Evolutionary conservation across 208 protist genomes (phyloP).

Genomic region (Trypanosomatidae sp.): DNA sequence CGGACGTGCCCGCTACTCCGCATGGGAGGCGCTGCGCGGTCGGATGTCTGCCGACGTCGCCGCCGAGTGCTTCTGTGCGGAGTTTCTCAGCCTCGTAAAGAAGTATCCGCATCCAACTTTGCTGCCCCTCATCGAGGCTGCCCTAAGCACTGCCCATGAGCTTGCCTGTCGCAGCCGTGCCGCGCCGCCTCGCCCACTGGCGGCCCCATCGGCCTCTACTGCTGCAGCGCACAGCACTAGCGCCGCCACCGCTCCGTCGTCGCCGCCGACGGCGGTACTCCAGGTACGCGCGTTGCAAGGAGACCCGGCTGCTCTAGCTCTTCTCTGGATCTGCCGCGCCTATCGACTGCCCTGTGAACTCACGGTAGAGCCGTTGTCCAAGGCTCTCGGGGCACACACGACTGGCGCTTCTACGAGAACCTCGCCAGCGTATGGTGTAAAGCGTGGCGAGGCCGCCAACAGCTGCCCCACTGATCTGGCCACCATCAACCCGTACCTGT

Average conservation of each 20-base stretch:
- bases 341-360: conserved; percentile 65
- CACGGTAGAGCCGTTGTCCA: conserved; percentile 50
- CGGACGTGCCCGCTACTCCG: conserved; percentile 37
- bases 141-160: conserved; percentile 39
- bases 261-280: conserved; percentile 25
- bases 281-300: conserved; percentile 52
- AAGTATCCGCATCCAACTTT: conserved; percentile 39
- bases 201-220: not conserved
- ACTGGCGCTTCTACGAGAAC: not conserved
- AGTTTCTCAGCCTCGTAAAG: conserved; percentile 65
- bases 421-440: not conserved
- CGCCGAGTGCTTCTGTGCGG: conserved; percentile 64
- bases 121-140: conserved; percentile 55
- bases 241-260: not conserved
- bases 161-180: conserved; percentile 18
- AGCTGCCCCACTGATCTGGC: not conserved
- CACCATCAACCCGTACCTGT: conserved; percentile 13
- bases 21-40: conserved; percentile 57
- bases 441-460: not conserved
- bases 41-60: conserved; percentile 64
- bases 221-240: not conserved
- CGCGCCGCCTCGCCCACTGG: not conserved
- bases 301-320: conserved; percentile 64
- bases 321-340: conserved; percentile 76
- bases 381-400: conserved; percentile 6